Evolutionary conservation across 2,329 filamentous ascomycete species (phyloP), one percentile per base, ranked within the genome.

Genomic region (Coniochaeta ligniaria): DNA sequence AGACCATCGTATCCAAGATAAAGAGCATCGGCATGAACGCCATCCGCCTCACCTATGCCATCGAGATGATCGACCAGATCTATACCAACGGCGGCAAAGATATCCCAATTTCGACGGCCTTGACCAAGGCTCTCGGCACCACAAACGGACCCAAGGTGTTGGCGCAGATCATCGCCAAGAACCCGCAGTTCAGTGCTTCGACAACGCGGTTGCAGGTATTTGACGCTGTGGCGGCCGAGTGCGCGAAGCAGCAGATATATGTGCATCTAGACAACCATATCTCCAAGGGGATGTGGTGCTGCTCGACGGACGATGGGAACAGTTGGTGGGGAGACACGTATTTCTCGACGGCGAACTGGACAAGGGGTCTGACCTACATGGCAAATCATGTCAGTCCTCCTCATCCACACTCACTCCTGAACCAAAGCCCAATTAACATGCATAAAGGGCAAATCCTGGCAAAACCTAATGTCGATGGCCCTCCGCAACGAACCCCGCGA

Each of bases 251-350:
- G 64, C 67, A 82, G 17, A 79, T 87, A 59, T 83, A 84, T 63
- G 73, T 87, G 6, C 81, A 85, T 63, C 74, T 86, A 0, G 83
- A 87, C 69, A 86, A 87, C 67, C 84, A 87, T 68, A 80, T 87
- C 63, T 85, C 82, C 11, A 77, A 75, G 55, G 84, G 76, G 2
- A 74, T 75, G 60, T 87, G 84, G 84, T 87, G 84, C 68, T 87
- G 84, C 65, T 76, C 73, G 9, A 73, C 70, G 0, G 72, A 68
- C 0, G 84, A 87, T 58, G 83, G 82, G 3, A 87, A 87, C 67
- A 72, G 77, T 26, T 87, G 83, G 83, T 86, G 83, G 72, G 82
- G 84, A 12, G 85, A 89, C 67, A 77, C 71, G 0, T 78, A 85
- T 66, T 89, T 87, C 64, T 70, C 82, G 60, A 75, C 80, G 0